Evolutionary conservation across 306 rosid genomes (phyloP), one percentile per base, ranked within the genome.

Genomic region (Canavalia gladiata): DNA sequence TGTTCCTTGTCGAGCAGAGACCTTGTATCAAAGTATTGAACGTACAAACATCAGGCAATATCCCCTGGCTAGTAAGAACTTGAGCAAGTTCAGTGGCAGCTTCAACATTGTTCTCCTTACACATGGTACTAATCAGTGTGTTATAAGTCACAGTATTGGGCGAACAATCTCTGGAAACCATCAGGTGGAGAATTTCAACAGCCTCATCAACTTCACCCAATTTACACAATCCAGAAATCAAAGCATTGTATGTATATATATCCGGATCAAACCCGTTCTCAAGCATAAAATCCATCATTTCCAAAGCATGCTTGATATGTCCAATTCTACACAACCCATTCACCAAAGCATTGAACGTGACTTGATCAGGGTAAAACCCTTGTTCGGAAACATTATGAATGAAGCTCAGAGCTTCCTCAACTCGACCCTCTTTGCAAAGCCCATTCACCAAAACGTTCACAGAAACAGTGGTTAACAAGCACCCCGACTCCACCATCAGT

Each of bases 21-120:
- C 97, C 98, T 72, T 87, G 92, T 59, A 95, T 93, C 81, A 95
- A 87, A 59, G 93, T 88, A 83, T 95, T 95, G 78, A 89, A 92
- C 1, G 98, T 95, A 82, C 97, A 93, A 68, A 88, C 94, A 89
- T 95, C 98, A 43, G 98, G 97, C 69, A 93, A 64, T 51, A 93
- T 56, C 62, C 98, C 99, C 60, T 89, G 90, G 81, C 90, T 87
- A 0, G 94, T 80, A 33, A 95, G 91, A 72, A 84, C 87, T 41
- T 80, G 82, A 1, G 88, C 91, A 1, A 95, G 90, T 76, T 90
- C 93, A 41, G 91, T 82, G 0, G 99, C 99, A 56, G 90, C 99
- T 35, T 89, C 93, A 18, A 95, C 84, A 78, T 80, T 92, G 68
- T 91, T 88, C 88, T 86, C 94, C 88, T 86, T 95, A 55, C 96